Conservation (phyloP, 2,329 filamentous ascomycete genomes). For the Aspergillus flavus region DNA sequence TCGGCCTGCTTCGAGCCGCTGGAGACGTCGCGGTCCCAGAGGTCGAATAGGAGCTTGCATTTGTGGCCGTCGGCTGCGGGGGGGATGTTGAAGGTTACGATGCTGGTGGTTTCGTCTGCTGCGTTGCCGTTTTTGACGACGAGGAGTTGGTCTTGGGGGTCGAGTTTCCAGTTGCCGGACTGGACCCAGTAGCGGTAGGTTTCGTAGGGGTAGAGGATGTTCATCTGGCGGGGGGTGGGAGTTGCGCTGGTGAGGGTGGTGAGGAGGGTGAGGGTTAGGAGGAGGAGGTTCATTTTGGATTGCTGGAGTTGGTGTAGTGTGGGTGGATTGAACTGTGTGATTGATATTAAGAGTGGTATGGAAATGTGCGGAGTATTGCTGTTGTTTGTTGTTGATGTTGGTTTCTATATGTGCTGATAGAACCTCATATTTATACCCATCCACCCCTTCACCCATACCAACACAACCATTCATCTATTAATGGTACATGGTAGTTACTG, state of each 20-base stretch:
- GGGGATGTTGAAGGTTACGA: conserved; percentile 26
- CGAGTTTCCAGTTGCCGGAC: conserved; percentile 21
- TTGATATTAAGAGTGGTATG: neutral
- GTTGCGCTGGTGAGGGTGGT: conserved; percentile 10
- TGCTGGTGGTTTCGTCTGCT: conserved; percentile 24
- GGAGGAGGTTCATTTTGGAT: conserved; percentile 11
- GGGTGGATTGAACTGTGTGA: neutral
- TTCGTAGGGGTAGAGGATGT: conserved; percentile 20
- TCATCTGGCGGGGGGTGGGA: conserved; percentile 12
- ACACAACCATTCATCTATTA: neutral
- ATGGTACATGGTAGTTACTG: neutral
- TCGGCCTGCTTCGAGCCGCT: conserved; percentile 25
- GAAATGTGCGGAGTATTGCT: neutral
- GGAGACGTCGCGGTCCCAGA: conserved; percentile 24
- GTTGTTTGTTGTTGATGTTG: neutral
- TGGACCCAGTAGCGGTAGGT: conserved; percentile 29
- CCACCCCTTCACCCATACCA: neutral
- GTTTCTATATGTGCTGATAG: neutral
- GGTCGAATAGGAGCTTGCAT: conserved; percentile 28
- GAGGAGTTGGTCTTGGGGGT: conserved; percentile 26
- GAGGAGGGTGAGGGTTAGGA: conserved; percentile 5
- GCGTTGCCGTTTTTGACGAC: conserved; percentile 26
- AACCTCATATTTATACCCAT: neutral
- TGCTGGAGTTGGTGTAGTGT: neutral
- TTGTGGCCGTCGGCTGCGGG: conserved; percentile 16